These are phyloP conservation scores for Epichloe brachyelytri DNA, from an alignment of 2,329 filamentous ascomycete species.

Conservation along the genomic window DNA sequence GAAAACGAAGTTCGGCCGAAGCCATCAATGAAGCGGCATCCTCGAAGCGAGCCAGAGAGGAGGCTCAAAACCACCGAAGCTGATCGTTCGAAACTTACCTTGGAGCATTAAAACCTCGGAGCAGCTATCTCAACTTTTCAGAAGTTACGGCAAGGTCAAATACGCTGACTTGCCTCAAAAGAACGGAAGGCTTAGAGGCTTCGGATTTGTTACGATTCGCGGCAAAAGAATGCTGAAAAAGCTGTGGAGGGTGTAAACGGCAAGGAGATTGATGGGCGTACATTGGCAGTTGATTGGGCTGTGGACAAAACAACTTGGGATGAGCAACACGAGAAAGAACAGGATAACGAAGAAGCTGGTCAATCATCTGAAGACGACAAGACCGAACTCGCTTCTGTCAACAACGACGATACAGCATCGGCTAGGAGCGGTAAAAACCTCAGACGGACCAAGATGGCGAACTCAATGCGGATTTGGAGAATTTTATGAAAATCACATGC, in stretches of 20 bases:
- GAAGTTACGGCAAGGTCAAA: conserved; percentile 84
- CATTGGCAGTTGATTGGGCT: conserved; percentile 90
- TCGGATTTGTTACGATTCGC: conserved; percentile 83
- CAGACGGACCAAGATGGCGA: conserved; percentile 23
- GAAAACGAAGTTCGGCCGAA: conserved; percentile 52
- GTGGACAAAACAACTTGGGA: conserved; percentile 86
- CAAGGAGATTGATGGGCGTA: conserved; percentile 76
- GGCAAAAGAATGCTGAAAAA: conserved; percentile 85
- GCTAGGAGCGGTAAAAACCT: conserved; percentile 17
- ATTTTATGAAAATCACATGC: conserved; percentile 47
- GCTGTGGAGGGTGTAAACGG: conserved; percentile 79
- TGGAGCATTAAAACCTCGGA: conserved; percentile 89
- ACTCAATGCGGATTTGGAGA: conserved; percentile 33
- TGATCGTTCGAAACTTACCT: conserved; percentile 86
- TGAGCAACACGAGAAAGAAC: conserved; percentile 36
- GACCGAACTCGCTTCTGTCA: conserved; percentile 18
- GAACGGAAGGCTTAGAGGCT: conserved; percentile 66
- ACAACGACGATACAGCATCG: conserved; percentile 15
- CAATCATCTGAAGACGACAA: conserved; percentile 20
- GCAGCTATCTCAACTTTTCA: conserved; percentile 67
- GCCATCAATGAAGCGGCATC: conserved; percentile 24
- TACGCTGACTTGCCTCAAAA: conserved; percentile 72
- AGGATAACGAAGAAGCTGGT: conserved; percentile 22
- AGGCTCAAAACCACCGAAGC: conserved; percentile 51
- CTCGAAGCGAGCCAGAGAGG: conserved; percentile 43